phyloP scores from a whole-genome alignment of 257 asterid species.

The Salvia hispanica region DNA sequence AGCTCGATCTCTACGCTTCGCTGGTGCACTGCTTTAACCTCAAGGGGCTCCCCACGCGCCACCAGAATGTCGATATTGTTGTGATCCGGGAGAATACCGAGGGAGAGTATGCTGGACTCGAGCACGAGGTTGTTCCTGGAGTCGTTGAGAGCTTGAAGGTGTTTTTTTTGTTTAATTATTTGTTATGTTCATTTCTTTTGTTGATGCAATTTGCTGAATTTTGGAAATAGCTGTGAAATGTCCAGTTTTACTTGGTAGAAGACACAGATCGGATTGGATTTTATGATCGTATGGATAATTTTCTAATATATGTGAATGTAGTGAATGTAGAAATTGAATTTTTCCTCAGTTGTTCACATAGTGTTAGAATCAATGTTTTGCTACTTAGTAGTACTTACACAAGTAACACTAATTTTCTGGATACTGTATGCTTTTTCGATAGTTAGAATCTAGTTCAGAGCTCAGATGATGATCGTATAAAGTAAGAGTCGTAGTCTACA shows the following conservation, averaged over 20 bases:
- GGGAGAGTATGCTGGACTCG: conserved; percentile 95
- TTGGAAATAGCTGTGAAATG: background rate
- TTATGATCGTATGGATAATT: background rate
- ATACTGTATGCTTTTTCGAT: background rate
- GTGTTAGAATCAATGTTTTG: conserved; percentile 5
- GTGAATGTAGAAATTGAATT: background rate
- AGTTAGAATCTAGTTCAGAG: background rate
- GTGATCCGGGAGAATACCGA: conserved; percentile 96
- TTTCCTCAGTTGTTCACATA: conserved; percentile 2
- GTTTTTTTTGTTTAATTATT: conserved; percentile 4
- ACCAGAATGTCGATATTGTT: conserved; percentile 81
- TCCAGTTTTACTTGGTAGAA: background rate
- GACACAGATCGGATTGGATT: conserved; percentile 4
- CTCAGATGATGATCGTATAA: background rate
- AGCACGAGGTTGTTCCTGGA: conserved; percentile 99
- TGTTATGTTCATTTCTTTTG: conserved; percentile 10
- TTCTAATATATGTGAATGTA: background rate
- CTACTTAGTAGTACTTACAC: background rate
- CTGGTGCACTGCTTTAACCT: conserved; percentile 90
- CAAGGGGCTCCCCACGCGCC: conserved; percentile 79
- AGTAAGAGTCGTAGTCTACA: background rate
- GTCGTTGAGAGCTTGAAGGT: conserved; percentile 99
- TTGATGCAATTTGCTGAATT: background rate
- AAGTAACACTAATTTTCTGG: background rate
- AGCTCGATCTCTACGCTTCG: conserved; percentile 92